These are phyloP conservation scores for Prunus fruticosa DNA, from an alignment of 306 rosid species.

Conservation along the genomic window DNA sequence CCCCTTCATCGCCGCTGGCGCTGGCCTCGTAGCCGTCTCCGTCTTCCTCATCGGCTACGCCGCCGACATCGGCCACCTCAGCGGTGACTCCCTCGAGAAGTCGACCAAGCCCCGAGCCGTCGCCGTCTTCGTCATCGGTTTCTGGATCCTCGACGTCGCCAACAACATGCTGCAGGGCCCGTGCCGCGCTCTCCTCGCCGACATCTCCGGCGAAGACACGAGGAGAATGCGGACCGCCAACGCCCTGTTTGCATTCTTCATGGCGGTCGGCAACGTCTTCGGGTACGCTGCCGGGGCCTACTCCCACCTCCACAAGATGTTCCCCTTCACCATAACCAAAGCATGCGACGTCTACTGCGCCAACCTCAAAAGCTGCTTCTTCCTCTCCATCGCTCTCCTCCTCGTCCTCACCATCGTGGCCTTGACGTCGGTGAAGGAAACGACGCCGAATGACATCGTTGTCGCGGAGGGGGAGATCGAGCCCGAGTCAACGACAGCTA, in stretches of 20 bases:
- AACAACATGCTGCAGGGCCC: conserved; percentile 81
- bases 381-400: conserved; percentile 58
- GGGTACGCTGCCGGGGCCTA: conserved; percentile 74
- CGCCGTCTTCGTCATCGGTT: conserved; percentile 58
- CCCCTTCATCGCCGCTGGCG: conserved; percentile 65
- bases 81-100: conserved; percentile 35
- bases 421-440: conserved; percentile 46
- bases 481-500: neutral
- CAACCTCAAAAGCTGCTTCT: conserved; percentile 72
- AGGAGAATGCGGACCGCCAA: conserved; percentile 47
- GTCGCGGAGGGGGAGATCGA: neutral
- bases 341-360: conserved; percentile 86
- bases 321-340: conserved; percentile 59
- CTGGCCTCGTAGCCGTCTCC: conserved; percentile 47
- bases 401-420: conserved; percentile 27
- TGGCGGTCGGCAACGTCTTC: conserved; percentile 77
- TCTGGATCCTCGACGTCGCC: conserved; percentile 85
- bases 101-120: conserved; percentile 50
- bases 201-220: conserved; percentile 50
- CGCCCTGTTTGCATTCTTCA: conserved; percentile 66
- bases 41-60: conserved; percentile 85
- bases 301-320: conserved; percentile 33
- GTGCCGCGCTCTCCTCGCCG: conserved; percentile 69
- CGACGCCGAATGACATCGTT: neutral
- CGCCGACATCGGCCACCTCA: conserved; percentile 66